Base-by-base conservation (phyloP, 2,329 filamentous ascomycete species). In the Delphinella strobiligena region DNA sequence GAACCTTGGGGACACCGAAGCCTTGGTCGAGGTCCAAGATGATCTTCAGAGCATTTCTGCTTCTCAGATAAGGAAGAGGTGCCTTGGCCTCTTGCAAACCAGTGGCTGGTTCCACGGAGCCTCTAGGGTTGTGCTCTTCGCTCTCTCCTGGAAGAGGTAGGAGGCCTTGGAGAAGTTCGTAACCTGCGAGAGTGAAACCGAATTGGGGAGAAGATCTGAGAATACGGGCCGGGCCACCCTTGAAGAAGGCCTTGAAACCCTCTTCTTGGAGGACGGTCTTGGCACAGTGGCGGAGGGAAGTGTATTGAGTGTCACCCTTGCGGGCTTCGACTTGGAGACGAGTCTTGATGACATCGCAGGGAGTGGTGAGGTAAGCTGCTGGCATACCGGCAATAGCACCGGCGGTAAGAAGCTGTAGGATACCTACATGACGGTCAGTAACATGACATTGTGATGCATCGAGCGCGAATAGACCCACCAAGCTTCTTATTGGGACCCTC, bases 341-440 rank as follows among this genome's bases (percentile, higher is more conserved):
- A 3, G 91, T 98, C 74, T 98, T 98, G 79, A 98, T 96, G 46
- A 98, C 91, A 57, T 98, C 91, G 68, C 84, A 95, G 0, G 91
- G 91, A 2, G 91, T 98, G 17, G 91, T 98, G 46, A 98, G 72
- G 67, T 98, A 98, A 10, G 67, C 67, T 12, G 67, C 66, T 10
- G 67, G 67, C 67, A 71, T 71, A 54, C 67, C 67, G 10, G 67
- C 67, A 36, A 98, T 95, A 44, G 91, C 91, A 67, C 91, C 91
- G 5, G 91, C 87, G 15, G 85, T 91, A 46, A 98, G 74, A 41
- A 98, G 80, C 66, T 96, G 89, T 30, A 94, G 45, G 36, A 98
- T 74, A 37, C 89, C 45, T 47, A 22, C 14, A 3, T 3, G n/a
- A 15, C 10, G 10, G 14, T 12, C 15, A 22, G 35, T 27, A 41